Evolutionary conservation across 2,329 filamentous ascomycete species (phyloP).

Genomic region (Venturia oleaginea): DNA sequence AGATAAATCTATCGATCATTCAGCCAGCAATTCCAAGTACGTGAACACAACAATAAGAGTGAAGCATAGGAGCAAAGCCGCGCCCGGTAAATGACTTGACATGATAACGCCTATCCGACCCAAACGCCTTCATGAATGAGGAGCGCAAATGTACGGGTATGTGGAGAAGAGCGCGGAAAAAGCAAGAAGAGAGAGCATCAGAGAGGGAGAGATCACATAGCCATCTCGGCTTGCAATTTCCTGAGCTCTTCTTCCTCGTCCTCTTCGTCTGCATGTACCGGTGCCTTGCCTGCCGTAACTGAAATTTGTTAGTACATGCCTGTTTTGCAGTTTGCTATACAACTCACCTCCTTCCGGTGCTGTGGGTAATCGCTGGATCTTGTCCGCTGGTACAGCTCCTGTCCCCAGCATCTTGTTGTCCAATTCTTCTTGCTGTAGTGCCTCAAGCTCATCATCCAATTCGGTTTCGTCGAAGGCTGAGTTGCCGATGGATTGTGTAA

Average conservation of each 20-base stretch:
- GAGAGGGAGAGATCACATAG: slow-evolving; percentile 53
- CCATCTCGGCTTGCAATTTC: slow-evolving; percentile 94
- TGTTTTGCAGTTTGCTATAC: slow-evolving; percentile 28
- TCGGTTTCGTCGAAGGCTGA: slow-evolving; percentile 77
- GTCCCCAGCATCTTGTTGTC: slow-evolving; percentile 92
- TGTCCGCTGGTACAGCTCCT: slow-evolving; percentile 70
- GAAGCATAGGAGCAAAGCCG: neutral
- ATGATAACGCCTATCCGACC: slow-evolving; percentile 3
- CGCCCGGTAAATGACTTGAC: neutral
- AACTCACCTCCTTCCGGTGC: slow-evolving; percentile 56
- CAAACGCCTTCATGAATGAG: slow-evolving; percentile 5
- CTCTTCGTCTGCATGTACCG: slow-evolving; percentile 53
- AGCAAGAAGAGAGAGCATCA: neutral
- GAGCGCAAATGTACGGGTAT: slow-evolving; percentile 7
- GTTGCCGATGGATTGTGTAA: slow-evolving; percentile 60
- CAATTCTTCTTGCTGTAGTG: slow-evolving; percentile 82
- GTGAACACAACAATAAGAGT: neutral
- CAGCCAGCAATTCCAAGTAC: slow-evolving; percentile 1
- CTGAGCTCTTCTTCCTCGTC: slow-evolving; percentile 92
- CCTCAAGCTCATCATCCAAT: slow-evolving; percentile 74
- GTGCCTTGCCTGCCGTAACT: slow-evolving; percentile 37
- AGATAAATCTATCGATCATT: slow-evolving; percentile 4
- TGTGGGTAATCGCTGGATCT: slow-evolving; percentile 66
- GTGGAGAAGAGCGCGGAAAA: neutral
- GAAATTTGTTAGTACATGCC: neutral